These are phyloP conservation scores for Fusarium veterinarium DNA, from an alignment of 2,329 filamentous ascomycete genomes.

Conservation along the genomic window DNA sequence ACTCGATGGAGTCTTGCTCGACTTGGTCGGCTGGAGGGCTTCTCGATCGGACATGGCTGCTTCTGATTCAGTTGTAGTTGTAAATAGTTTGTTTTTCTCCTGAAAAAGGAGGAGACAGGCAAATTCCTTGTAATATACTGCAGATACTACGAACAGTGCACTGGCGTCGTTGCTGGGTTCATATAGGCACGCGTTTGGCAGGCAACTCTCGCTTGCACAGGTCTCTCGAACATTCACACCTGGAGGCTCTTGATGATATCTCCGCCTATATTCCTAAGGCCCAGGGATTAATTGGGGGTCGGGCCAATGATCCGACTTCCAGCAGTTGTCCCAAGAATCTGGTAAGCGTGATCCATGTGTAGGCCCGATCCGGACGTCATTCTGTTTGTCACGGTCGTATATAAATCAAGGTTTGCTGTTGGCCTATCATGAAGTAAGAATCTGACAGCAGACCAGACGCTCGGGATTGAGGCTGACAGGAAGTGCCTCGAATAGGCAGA, in stretches of 20 bases:
- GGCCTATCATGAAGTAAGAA: conserved; percentile 38
- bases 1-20: conserved; percentile 13
- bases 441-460: conserved; percentile 37
- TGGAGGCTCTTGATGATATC: conserved; percentile 13
- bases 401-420: neutral
- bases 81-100: neutral
- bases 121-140: neutral
- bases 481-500: conserved; percentile 32
- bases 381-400: conserved; percentile 25
- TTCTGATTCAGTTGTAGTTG: neutral
- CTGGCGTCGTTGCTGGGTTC: conserved; percentile 1
- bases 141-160: neutral
- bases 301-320: conserved; percentile 11
- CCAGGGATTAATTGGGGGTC: conserved; percentile 20
- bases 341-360: conserved; percentile 35
- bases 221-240: neutral
- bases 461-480: conserved; percentile 33
- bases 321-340: conserved; percentile 11
- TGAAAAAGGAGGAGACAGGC: neutral
- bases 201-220: conserved; percentile 5
- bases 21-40: neutral
- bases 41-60: conserved; percentile 17
- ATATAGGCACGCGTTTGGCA: conserved; percentile 8
- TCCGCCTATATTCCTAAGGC: conserved; percentile 12
- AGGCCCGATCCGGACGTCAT: conserved; percentile 33